phyloP scores from a whole-genome alignment of 441 rosid species.

The Gossypium lobatum region DNA sequence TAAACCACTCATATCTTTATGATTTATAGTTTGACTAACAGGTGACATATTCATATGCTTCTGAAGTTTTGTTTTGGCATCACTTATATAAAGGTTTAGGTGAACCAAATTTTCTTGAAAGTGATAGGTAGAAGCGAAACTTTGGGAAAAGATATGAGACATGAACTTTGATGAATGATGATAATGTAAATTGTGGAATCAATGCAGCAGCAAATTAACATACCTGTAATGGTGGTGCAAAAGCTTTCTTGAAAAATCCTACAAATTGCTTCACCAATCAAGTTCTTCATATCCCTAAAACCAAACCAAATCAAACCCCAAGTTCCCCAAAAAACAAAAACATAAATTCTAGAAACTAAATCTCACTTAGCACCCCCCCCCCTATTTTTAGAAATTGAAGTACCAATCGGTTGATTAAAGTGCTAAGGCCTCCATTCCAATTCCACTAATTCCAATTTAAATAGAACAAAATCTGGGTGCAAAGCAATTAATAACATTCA shows the following conservation, averaged over 20 bases:
- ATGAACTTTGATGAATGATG: not conserved
- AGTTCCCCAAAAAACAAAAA: not conserved
- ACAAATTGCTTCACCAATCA: constrained; percentile 42
- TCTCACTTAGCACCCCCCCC: no score
- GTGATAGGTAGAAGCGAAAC: not conserved
- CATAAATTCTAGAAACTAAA: not conserved
- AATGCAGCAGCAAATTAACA: not conserved
- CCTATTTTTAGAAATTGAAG: not conserved
- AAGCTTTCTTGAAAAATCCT: constrained; percentile 51
- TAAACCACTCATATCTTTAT: not conserved
- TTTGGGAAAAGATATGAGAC: not conserved
- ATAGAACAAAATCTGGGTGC: not conserved
- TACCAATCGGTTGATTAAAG: not conserved
- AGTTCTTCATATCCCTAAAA: constrained; percentile 42
- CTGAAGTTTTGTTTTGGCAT: not conserved
- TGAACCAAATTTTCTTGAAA: not conserved
- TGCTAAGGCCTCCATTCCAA: not conserved
- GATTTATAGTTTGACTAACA: not conserved
- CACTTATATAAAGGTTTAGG: not conserved
- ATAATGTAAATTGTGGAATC: not conserved
- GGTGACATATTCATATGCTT: not conserved
- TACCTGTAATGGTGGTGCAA: constrained; percentile 49
- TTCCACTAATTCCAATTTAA: not conserved
- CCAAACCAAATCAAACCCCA: constrained; percentile 3
- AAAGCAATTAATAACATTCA: not conserved